These are phyloP conservation scores for Tricholoma sp. DNA, from an alignment of 768 basidiomycete species.

Conservation along the genomic window DNA sequence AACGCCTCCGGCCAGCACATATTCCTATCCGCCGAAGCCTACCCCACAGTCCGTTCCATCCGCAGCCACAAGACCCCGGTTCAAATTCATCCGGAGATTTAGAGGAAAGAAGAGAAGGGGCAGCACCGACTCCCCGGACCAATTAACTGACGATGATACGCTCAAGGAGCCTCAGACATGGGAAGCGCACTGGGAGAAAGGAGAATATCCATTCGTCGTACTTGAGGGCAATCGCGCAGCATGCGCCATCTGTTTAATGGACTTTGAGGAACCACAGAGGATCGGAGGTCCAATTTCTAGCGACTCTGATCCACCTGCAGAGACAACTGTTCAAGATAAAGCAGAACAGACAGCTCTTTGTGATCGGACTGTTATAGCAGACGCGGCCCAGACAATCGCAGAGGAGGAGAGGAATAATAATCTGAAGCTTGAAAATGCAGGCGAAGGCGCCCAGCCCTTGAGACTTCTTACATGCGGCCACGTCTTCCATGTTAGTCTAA, in stretches of 20 bases:
- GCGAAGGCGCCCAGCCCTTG: conserved; percentile 72
- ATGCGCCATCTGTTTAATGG: conserved; percentile 81
- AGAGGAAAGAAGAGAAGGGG: conserved; percentile 14
- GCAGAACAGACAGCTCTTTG: background rate
- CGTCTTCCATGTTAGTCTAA: conserved; percentile 76
- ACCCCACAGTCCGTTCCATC: conserved; percentile 9
- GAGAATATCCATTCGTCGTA: conserved; percentile 75
- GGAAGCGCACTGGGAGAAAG: conserved; percentile 76
- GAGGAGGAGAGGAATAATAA: conserved; percentile 12
- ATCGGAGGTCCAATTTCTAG: conserved; percentile 11
- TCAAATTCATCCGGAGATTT: conserved; percentile 43
- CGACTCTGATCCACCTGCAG: background rate
- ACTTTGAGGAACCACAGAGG: conserved; percentile 70
- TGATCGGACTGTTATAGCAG: background rate
- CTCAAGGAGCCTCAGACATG: conserved; percentile 43
- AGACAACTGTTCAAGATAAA: background rate
- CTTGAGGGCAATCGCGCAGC: conserved; percentile 79
- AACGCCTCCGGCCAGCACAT: conserved; percentile 35
- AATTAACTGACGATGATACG: background rate
- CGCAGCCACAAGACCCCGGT: conserved; percentile 37
- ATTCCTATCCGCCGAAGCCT: conserved; percentile 58
- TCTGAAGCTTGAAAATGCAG: conserved; percentile 62
- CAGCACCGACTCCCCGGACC: background rate
- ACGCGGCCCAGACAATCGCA: conserved; percentile 1
- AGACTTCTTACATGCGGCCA: conserved; percentile 76